Conservation (phyloP, 2,329 filamentous ascomycete genomes). For the Lachnellula arida region DNA sequence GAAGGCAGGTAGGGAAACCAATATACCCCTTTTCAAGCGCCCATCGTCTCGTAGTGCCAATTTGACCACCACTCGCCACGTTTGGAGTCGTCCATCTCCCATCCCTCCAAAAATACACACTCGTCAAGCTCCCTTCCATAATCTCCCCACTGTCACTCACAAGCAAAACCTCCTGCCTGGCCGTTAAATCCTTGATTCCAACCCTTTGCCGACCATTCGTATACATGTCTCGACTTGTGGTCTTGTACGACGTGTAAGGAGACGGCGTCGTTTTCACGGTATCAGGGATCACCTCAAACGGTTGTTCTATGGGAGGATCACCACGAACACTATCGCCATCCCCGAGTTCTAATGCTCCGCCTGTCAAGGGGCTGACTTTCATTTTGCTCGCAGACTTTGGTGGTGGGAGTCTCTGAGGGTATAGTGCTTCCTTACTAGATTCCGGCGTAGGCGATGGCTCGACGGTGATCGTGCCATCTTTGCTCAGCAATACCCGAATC, state of each 20-base stretch:
- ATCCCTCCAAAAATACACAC: conserved; percentile 71
- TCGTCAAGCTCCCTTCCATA: conserved; percentile 84
- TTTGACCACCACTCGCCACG: conserved; percentile 72
- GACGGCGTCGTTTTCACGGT: conserved; percentile 44
- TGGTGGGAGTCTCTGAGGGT: conserved; percentile 50
- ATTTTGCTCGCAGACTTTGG: conserved; percentile 32
- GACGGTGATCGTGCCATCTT: conserved; percentile 43
- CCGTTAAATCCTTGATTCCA: conserved; percentile 43
- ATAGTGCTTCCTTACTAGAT: conserved; percentile 48
- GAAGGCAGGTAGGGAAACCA: not conserved
- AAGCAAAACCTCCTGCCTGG: conserved; percentile 68
- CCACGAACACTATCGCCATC: conserved; percentile 19
- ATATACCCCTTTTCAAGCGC: conserved; percentile 61
- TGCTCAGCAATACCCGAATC: conserved; percentile 51
- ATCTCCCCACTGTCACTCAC: conserved; percentile 60
- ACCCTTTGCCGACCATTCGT: conserved; percentile 61
- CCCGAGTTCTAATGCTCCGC: conserved; percentile 24
- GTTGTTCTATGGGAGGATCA: conserved; percentile 19
- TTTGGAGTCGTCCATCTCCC: conserved; percentile 77
- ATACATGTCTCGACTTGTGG: conserved; percentile 69
- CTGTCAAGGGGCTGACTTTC: conserved; percentile 27
- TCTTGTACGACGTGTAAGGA: conserved; percentile 82
- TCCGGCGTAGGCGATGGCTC: conserved; percentile 36
- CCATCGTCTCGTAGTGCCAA: conserved; percentile 79
- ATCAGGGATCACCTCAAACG: conserved; percentile 51